Evolutionary conservation across 257 asterid species (phyloP).

Genomic region (Salvia miltiorrhiza): DNA sequence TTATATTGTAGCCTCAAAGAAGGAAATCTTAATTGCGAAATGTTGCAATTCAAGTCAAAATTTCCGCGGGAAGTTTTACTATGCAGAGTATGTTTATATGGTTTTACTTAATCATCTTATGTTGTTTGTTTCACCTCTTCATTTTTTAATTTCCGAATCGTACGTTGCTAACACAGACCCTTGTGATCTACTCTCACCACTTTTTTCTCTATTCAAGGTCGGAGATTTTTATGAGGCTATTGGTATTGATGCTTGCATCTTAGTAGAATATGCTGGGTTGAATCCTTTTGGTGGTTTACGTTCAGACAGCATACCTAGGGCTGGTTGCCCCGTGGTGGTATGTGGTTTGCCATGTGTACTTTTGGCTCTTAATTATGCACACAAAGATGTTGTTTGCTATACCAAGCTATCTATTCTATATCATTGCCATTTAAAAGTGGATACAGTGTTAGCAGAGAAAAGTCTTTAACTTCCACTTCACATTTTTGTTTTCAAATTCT

Average conservation of each 20-base stretch:
- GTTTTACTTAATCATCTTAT: conserved; percentile 16
- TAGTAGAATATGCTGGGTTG: conserved; percentile 96
- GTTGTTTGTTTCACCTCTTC: conserved; percentile 9
- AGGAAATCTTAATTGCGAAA: conserved; percentile 94
- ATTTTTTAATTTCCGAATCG: neutral
- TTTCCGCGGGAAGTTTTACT: conserved; percentile 96
- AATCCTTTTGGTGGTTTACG: conserved; percentile 97
- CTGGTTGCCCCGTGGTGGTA: conserved; percentile 99
- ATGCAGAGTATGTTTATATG: conserved; percentile 66
- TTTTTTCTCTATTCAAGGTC: conserved; percentile 49
- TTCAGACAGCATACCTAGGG: conserved; percentile 88
- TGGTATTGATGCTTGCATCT: conserved; percentile 95
- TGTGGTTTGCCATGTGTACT: conserved; percentile 15
- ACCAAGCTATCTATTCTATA: neutral
- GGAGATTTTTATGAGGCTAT: conserved; percentile 97
- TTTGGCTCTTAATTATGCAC: neutral
- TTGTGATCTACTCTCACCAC: conserved; percentile 14
- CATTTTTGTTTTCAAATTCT: neutral
- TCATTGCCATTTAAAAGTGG: neutral
- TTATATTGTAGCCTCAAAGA: conserved; percentile 74
- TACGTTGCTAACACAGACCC: neutral
- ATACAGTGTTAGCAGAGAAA: neutral
- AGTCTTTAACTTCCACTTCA: neutral
- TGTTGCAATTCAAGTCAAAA: conserved; percentile 85
- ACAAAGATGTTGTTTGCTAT: conserved; percentile 5